A percentile compares a stretch with the other conserved stretches of the same genome.
Evolutionary conservation across 2,329 filamentous ascomycete species (phyloP).

Genomic region (Aspergillus sojae): DNA sequence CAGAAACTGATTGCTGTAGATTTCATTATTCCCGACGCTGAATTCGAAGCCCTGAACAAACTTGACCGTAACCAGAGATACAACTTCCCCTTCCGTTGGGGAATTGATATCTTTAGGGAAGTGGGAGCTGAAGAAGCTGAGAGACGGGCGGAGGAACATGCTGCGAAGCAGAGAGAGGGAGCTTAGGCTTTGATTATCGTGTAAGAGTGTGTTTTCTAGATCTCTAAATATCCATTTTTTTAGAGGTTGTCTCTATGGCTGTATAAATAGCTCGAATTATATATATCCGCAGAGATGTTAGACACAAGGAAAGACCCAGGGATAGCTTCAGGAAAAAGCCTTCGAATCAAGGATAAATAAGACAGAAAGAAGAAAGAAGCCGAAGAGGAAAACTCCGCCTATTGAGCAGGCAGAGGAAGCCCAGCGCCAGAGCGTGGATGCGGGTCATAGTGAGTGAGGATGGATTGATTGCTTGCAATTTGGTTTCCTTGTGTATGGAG

Average conservation of each 20-base stretch:
- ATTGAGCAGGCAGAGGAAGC: no score
- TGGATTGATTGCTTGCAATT: no score
- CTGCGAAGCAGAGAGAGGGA: conserved; percentile 25
- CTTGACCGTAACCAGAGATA: conserved; percentile 41
- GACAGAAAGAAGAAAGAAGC: no score
- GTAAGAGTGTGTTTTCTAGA: not conserved
- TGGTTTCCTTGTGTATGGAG: no score
- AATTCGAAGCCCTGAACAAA: conserved; percentile 37
- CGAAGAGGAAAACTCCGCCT: no score
- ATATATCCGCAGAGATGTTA: not conserved
- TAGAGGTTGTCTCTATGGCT: not conserved
- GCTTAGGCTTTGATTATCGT: not conserved
- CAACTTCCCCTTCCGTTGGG: conserved; percentile 43
- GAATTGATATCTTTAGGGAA: conserved; percentile 42
- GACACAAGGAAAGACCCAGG: no score
- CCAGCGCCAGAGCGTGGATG: no score
- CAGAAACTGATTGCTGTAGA: conserved; percentile 20
- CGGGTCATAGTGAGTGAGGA: no score
- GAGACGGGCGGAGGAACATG: conserved; percentile 32
- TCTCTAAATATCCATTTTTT: not conserved
- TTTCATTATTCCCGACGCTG: conserved; percentile 37
- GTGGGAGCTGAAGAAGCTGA: conserved; percentile 36
- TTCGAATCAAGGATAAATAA: no score
- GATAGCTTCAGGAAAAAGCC: no score
- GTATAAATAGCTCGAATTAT: not conserved